These are phyloP conservation scores for Nannizzia gypsea DNA, from an alignment of 2,329 filamentous ascomycete genomes.

Conservation along the genomic window DNA sequence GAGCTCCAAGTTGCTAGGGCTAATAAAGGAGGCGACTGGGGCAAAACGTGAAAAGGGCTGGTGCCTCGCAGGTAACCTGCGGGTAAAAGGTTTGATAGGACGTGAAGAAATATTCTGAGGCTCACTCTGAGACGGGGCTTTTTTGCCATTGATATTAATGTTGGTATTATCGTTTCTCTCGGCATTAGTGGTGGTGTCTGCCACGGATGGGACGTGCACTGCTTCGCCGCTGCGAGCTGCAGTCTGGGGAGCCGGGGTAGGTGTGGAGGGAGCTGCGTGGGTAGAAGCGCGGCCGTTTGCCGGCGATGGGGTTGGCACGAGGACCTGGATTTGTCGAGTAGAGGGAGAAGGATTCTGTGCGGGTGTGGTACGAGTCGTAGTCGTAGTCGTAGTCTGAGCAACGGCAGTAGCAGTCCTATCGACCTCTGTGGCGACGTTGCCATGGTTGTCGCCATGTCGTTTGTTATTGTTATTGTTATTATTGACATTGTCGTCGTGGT, in stretches of 20 bases:
- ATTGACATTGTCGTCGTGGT: background rate
- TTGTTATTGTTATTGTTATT: background rate
- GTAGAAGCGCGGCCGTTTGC: background rate
- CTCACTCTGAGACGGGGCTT: constrained; percentile 5
- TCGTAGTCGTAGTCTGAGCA: background rate
- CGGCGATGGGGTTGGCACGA: background rate
- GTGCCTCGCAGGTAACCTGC: background rate
- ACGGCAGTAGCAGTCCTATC: background rate
- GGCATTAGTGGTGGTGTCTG: background rate
- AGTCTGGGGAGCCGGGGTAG: background rate
- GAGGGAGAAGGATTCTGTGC: background rate
- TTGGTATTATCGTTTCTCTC: background rate
- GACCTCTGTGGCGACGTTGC: background rate
- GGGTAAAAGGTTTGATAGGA: background rate
- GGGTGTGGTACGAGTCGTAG: background rate
- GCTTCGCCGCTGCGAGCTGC: background rate
- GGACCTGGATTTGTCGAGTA: background rate
- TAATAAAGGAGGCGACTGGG: constrained; percentile 1
- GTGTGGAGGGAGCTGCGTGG: background rate
- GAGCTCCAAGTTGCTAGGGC: background rate
- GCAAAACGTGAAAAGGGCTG: background rate
- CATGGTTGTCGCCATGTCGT: background rate
- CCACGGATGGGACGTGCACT: background rate
- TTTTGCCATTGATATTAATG: background rate
- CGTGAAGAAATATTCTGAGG: constrained; percentile 1